Evolutionary conservation across 768 basidiomycete genomes (phyloP).

Genomic region (Fomitopsis pulvina): DNA sequence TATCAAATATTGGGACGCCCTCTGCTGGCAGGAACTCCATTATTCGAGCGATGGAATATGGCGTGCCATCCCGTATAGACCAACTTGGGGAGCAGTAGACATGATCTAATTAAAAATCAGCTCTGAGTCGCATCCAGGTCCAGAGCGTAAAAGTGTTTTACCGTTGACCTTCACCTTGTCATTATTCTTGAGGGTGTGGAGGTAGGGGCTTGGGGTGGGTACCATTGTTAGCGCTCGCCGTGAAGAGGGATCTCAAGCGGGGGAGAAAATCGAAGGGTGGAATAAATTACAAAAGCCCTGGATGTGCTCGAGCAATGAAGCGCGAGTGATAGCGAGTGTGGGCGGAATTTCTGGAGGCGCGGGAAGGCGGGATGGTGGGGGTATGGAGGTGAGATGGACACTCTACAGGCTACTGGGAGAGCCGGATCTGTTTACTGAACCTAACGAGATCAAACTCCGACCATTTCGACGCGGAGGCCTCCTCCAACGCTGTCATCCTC

Average conservation of each 20-base stretch:
- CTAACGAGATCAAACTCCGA: slow-evolving; percentile 24
- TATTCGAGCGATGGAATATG: slow-evolving; percentile 92
- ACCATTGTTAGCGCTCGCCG: slow-evolving; percentile 15
- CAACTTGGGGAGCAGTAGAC: slow-evolving; percentile 95
- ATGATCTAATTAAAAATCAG: slow-evolving; percentile 64
- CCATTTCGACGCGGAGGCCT: slow-evolving; percentile 12
- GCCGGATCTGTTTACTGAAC: slow-evolving; percentile 23
- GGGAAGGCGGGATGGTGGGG: slow-evolving; percentile 13
- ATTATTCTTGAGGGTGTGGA: slow-evolving; percentile 63
- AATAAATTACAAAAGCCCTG: slow-evolving; percentile 9
- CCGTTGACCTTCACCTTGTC: slow-evolving; percentile 84
- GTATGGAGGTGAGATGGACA: slow-evolving; percentile 18
- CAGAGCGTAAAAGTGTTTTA: slow-evolving; percentile 32
- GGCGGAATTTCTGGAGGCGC: slow-evolving; percentile 7
- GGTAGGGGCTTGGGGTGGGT: slow-evolving; percentile 36
- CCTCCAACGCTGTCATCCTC: slow-evolving; percentile 9
- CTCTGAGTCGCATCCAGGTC: slow-evolving; percentile 21
- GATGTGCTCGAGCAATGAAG: neutral
- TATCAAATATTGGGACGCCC: slow-evolving; percentile 44
- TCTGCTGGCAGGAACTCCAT: slow-evolving; percentile 92
- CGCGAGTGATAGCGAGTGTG: neutral
- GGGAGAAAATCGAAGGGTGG: slow-evolving; percentile 1
- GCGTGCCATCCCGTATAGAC: slow-evolving; percentile 88
- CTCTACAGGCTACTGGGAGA: slow-evolving; percentile 10
- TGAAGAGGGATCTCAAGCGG: neutral